These are phyloP conservation scores for Sporisorium graminicola DNA, from an alignment of 1,284 basidiomycete species.

Conservation along the genomic window DNA sequence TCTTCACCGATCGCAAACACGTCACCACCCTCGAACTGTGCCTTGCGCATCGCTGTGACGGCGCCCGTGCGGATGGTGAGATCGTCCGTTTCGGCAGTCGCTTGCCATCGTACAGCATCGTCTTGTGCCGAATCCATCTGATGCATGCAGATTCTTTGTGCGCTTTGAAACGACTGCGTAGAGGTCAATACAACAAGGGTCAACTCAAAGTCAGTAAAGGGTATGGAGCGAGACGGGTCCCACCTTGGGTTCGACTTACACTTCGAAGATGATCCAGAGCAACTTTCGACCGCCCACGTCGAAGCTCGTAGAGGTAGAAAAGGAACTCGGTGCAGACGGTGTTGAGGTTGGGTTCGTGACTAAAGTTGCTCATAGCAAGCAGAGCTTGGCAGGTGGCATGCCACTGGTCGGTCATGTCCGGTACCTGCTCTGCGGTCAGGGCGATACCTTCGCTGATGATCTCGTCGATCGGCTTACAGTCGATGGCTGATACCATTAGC, in stretches of 20 bases:
- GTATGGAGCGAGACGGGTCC: background rate
- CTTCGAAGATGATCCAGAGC: conserved; percentile 28
- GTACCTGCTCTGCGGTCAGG: conserved; percentile 47
- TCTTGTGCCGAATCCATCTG: conserved; percentile 46
- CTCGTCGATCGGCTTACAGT: conserved; percentile 54
- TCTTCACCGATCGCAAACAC: conserved; percentile 49
- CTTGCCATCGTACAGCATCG: conserved; percentile 43
- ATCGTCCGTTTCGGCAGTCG: conserved; percentile 35
- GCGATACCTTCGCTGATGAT: conserved; percentile 59
- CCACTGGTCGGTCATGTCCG: conserved; percentile 57
- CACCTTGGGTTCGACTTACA: conserved; percentile 1
- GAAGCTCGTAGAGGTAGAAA: conserved; percentile 40
- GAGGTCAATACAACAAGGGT: background rate
- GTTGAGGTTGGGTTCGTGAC: conserved; percentile 60
- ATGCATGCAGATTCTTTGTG: conserved; percentile 43
- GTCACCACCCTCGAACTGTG: conserved; percentile 45
- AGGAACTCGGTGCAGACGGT: conserved; percentile 53
- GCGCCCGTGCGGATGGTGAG: conserved; percentile 46
- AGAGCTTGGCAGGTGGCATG: conserved; percentile 54
- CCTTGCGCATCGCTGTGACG: conserved; percentile 46
- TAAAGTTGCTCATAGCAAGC: conserved; percentile 51
- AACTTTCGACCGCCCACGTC: conserved; percentile 28
- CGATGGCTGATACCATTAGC: conserved; percentile 56
- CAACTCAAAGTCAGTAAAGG: background rate
- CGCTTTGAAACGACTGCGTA: conserved; percentile 32